Base-by-base conservation (phyloP, 1,139 yeast genomes). In the Zhuliangozyma blackwelliae region DNA sequence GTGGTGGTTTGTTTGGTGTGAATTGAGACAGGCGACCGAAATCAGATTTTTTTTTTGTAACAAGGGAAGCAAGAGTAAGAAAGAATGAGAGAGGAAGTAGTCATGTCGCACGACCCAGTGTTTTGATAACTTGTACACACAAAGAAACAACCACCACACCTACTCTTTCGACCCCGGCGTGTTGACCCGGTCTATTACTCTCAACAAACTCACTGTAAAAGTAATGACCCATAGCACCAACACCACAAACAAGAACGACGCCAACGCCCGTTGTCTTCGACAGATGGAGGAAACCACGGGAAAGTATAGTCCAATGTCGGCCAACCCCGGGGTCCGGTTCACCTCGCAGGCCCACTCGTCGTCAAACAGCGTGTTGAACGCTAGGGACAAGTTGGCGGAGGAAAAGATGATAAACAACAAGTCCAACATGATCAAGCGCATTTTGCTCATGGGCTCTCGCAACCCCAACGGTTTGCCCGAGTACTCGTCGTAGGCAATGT, bases 401-500 rank as follows among this genome's bases (percentile, higher is more conserved):
- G 90, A 80, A 53, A 90, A 86, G n/a, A 92, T 88, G 45, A 92
- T 87, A 59, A 92, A 88, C 27, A 90, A 63, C 34, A 90, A 66
- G 54, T 92, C 98, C 46, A 88, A 67, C 72, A 89, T 68, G 39
- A 77, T 71, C 40, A 89, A 72, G 51, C 88, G 72, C 72, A 90
- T 76, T 54, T 90, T 90, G 22, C 84, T 89, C 47, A 77, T 67
- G 0, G 96, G 95, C 45, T 86, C 79, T 46, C 97, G 73, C 35
- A 90, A 68, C 0, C 97, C 98, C 36, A 92, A 61, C 0, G 97
- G 98, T 55, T 87, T 84, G 16, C 97, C 95, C 20, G 82, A 75
- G 58, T 87, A 90, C 58, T 92, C 98, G 59, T 92, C 97, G 50
- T 80, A 82, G 2, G 96, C 80, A 56, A 90, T 87, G 59, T 86